A percentile compares a stretch with the other conserved stretches of the same genome.
Conservation (phyloP, 2,329 filamentous ascomycete genomes). For the Stachybotrys echinatus region DNA sequence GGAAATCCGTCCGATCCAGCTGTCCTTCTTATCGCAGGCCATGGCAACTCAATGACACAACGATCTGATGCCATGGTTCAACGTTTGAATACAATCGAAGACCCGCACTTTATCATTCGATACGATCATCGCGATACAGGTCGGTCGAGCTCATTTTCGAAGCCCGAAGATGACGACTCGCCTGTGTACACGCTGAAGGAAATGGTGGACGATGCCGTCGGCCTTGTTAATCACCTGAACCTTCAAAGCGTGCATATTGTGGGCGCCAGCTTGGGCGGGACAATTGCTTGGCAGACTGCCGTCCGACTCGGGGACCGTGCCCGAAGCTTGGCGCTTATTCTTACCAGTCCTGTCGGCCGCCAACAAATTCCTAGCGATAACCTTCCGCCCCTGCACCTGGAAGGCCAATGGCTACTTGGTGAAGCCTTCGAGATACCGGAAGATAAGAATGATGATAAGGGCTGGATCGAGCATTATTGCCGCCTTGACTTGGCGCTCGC, state of each 20-base stretch:
- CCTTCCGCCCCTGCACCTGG: slow-evolving; percentile 6
- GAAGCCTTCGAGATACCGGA: slow-evolving; percentile 1
- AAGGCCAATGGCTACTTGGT: not conserved
- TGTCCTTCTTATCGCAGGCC: slow-evolving; percentile 16
- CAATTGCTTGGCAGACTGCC: slow-evolving; percentile 15
- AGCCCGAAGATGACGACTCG: slow-evolving; percentile 3
- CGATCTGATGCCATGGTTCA: slow-evolving; percentile 13
- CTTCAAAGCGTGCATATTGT: slow-evolving; percentile 17
- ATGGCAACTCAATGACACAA: slow-evolving; percentile 16
- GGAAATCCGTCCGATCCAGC: slow-evolving; percentile 16
- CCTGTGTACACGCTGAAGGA: slow-evolving; percentile 16
- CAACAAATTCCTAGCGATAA: slow-evolving; percentile 10
- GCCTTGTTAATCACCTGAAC: slow-evolving; percentile 16
- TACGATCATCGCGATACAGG: slow-evolving; percentile 19
- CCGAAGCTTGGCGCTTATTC: slow-evolving; percentile 16
- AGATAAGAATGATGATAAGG: slow-evolving; percentile 7
- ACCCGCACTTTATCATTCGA: slow-evolving; percentile 12
- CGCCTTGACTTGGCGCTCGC: slow-evolving; percentile 7
- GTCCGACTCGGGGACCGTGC: slow-evolving; percentile 8
- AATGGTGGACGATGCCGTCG: slow-evolving; percentile 20
- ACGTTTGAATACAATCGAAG: slow-evolving; percentile 9
- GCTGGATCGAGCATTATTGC: slow-evolving; percentile 9
- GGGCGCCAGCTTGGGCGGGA: slow-evolving; percentile 19
- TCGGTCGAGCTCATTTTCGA: slow-evolving; percentile 16
- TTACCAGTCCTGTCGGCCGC: slow-evolving; percentile 14